Conservation (phyloP, 2,329 filamentous ascomycete genomes). For the Fusarium nisikadoi region DNA sequence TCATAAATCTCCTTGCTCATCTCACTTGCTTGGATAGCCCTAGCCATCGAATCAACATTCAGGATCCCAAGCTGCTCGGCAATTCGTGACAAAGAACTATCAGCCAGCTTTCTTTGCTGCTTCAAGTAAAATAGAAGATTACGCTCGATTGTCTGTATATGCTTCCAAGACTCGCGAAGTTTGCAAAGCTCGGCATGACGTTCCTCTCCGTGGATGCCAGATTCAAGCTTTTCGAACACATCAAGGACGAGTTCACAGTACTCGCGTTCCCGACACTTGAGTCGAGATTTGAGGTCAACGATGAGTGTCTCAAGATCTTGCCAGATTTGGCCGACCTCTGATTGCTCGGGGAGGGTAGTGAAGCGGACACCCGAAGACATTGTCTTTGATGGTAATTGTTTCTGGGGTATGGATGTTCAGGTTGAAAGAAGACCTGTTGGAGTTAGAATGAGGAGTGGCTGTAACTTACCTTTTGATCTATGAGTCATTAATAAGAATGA, state of each 20-base stretch:
- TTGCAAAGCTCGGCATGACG: neutral
- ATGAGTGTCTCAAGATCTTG: neutral
- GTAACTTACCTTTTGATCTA: neutral
- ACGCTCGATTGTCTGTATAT: neutral
- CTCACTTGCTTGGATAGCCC: neutral
- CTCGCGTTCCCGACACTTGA: neutral
- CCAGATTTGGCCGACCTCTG: neutral
- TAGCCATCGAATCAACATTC: neutral
- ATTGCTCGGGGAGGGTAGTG: neutral
- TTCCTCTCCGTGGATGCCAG: fast-evolving
- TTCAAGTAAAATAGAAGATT: neutral
- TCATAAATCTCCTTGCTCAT: fast-evolving
- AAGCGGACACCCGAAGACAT: neutral
- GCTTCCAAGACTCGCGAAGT: neutral
- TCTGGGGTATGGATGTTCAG: fast-evolving
- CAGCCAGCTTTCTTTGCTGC: neutral
- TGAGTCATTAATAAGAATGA: fast-evolving
- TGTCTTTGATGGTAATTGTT: fast-evolving
- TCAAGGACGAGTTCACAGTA: neutral
- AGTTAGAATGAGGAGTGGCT: no score
- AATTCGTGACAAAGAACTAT: neutral
- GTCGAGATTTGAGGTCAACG: neutral
- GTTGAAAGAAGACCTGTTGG: no score
- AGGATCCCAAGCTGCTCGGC: neutral
- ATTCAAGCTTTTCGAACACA: fast-evolving